Evolutionary conservation across 257 asterid species (phyloP).

Genomic region (Capsicum rhomboideum): DNA sequence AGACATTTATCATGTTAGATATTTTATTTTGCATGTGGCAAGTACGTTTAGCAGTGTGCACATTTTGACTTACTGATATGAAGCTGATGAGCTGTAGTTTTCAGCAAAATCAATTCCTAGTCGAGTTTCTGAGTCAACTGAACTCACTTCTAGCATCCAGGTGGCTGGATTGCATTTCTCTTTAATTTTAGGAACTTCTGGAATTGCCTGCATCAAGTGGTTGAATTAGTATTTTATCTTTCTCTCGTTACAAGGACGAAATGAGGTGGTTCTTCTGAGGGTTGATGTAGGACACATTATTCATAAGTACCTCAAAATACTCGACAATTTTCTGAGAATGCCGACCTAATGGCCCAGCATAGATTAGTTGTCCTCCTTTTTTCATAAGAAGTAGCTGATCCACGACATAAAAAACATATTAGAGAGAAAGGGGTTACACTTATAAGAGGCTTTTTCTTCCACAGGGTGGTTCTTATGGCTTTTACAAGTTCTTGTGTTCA

Average conservation of each 20-base stretch:
- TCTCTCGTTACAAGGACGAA: neutral
- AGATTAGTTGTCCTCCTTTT: conserved; percentile 65
- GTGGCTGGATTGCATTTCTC: conserved; percentile 84
- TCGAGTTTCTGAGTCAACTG: conserved; percentile 46
- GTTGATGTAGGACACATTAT: neutral
- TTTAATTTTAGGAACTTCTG: conserved; percentile 58
- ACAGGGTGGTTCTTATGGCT: too few species aligned
- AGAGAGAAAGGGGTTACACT: neutral
- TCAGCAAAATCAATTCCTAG: conserved; percentile 65
- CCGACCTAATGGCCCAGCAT: conserved; percentile 63
- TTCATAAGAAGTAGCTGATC: conserved; percentile 57
- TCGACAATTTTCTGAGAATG: conserved; percentile 44
- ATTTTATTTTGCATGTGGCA: neutral
- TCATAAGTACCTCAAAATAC: conserved; percentile 48
- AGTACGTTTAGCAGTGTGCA: neutral
- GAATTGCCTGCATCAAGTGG: conserved; percentile 34
- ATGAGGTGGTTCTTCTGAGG: neutral
- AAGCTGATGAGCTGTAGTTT: conserved; percentile 44
- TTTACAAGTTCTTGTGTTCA: neutral
- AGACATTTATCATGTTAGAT: neutral
- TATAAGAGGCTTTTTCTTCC: neutral
- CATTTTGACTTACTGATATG: conserved; percentile 37
- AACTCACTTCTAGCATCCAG: conserved; percentile 90
- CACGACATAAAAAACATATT: neutral
- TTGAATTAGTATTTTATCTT: neutral